Conservation (phyloP, 768 basidiomycete species). For the Lactarius sanguifluus region DNA sequence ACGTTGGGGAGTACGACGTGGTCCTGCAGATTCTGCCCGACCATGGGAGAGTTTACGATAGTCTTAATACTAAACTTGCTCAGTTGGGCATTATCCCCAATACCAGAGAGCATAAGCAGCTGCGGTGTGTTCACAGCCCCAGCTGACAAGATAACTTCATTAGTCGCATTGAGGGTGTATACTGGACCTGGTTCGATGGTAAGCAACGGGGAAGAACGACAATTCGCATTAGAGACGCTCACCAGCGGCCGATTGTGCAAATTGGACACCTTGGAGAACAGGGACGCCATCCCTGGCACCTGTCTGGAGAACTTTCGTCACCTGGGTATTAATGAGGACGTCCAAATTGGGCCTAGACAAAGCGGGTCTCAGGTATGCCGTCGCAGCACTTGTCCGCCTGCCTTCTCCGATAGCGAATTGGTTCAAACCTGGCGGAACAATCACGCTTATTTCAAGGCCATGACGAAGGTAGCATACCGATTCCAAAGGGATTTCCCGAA, state of each 20-base stretch:
- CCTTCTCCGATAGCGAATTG: conserved; percentile 1
- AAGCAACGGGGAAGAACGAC: neutral
- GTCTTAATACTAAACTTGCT: conserved; percentile 30
- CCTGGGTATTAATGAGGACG: conserved; percentile 10
- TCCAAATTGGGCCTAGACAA: conserved; percentile 8
- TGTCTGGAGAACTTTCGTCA: conserved; percentile 6
- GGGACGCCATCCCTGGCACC: neutral
- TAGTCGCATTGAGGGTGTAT: conserved; percentile 11
- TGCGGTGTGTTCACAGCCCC: conserved; percentile 31
- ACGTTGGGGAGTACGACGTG: conserved; percentile 29
- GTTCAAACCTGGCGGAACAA: conserved; percentile 5
- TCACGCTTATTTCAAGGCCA: neutral
- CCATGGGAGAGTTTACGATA: conserved; percentile 34
- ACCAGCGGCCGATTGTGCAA: conserved; percentile 8
- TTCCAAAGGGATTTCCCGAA: conserved; percentile 8
- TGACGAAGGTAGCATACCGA: neutral
- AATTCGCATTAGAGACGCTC: neutral
- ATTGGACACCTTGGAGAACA: conserved; percentile 11
- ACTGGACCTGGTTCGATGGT: conserved; percentile 5
- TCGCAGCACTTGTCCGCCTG: conserved; percentile 5
- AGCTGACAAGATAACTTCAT: conserved; percentile 27
- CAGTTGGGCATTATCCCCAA: conserved; percentile 24
- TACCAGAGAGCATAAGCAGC: conserved; percentile 31
- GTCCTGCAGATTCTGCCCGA: conserved; percentile 37
- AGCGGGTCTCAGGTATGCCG: conserved; percentile 12